Evolutionary conservation across 164 flowering plant genomes (phyloP), one percentile per base, ranked within the genome.

Genomic region (Dillenia turbinata): DNA sequence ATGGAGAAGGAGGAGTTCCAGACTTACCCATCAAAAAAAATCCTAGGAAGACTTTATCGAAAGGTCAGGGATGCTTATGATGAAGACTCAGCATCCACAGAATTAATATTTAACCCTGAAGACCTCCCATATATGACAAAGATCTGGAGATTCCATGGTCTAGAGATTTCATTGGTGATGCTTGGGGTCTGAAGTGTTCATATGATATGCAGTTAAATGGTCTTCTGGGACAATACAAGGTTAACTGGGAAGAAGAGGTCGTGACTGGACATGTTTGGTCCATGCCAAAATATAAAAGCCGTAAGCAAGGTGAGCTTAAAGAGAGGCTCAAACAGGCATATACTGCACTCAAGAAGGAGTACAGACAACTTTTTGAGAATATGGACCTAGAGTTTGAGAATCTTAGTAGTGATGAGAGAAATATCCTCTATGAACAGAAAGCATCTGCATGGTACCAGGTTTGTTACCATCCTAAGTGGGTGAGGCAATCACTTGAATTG

Each of bases 381-480:
- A n/a, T 82, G 64, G 85, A 73, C 33, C 22, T 74, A 0, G 79
- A 74, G 47, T 65, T 60, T 49, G 77, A 76, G 46, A 63, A 54
- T 10, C 81, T 84, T 9, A 44, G 66, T 7, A 85, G 77, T 40
- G 87, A 81, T 33, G 92, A 87, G 65, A 90, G 68, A 73, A 84
- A 80, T 57, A 2, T 9, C 0, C 1, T 72, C 19, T 95, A 77
- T 62, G 97, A 95, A 60, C 69, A 67, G 66, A 95, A 88, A 78
- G 98, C 99, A 26, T 92, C 97, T 0, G 95, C 97, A 2, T 95
- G 98, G 99, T 95, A 92, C 73, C 91, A 76, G 67, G 99, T 92
- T 5, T 77, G 92, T 0, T 95, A 92, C 73, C 89, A 90, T 66
- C 89, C 93, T 12, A 19, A 50, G 8, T 91, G 96, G 96, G 79